Conservation (phyloP, 192 early-diverging fungal genomes). For the Coemansia sp. region DNA sequence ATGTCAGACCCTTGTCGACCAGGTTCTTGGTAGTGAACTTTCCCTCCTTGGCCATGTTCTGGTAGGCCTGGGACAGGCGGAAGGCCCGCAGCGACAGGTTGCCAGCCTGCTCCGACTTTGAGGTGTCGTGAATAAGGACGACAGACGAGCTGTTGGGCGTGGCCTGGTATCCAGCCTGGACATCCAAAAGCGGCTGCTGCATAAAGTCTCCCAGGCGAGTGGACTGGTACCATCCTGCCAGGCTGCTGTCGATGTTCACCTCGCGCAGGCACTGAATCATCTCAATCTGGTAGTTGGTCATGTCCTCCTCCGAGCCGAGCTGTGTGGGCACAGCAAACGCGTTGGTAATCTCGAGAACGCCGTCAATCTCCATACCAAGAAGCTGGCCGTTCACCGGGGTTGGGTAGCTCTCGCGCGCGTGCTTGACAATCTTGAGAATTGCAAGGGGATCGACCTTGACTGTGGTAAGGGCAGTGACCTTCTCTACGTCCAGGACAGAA, state of each 20-base stretch:
- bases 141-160: conserved; percentile 77
- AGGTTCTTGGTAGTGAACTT: conserved; percentile 86
- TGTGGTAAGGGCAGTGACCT: conserved; percentile 51
- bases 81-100: conserved; percentile 84
- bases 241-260: conserved; percentile 93
- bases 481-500: conserved; percentile 60
- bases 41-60: conserved; percentile 75
- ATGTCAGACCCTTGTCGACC: conserved; percentile 71
- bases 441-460: conserved; percentile 80
- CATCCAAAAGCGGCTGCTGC: conserved; percentile 86
- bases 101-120: conserved; percentile 77
- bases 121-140: conserved; percentile 89
- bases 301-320: conserved; percentile 58
- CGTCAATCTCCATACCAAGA: conserved; percentile 88
- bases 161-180: conserved; percentile 87
- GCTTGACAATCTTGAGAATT: conserved; percentile 96
- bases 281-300: conserved; percentile 84
- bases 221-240: conserved; percentile 97
- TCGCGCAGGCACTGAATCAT: conserved; percentile 92
- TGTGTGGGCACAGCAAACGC: conserved; percentile 79
- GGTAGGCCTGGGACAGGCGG: conserved; percentile 79
- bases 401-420: conserved; percentile 81
- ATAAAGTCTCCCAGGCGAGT: conserved; percentile 85
- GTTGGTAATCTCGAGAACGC: conserved; percentile 90
- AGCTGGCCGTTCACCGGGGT: conserved; percentile 84